A percentile compares a stretch with the other conserved stretches of the same genome.
Conservation (phyloP, 2,329 filamentous ascomycete genomes). For the Exophiala xenobiotica region DNA sequence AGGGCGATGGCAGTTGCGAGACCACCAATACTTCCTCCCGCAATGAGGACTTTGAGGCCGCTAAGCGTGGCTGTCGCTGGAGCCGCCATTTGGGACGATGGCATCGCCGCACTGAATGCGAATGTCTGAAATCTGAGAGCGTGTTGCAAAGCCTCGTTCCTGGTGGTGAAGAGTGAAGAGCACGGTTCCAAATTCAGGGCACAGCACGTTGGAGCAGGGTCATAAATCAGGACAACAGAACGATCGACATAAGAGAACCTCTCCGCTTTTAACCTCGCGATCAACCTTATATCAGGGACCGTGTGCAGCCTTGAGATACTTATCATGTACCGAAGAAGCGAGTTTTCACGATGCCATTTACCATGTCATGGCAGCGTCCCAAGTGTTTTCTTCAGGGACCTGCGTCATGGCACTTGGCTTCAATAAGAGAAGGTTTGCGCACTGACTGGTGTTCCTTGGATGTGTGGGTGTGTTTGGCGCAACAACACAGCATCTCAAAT, state of each 20-base stretch:
- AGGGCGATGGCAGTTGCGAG: slow-evolving; percentile 51
- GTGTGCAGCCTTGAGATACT: too few species aligned
- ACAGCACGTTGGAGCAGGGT: too few species aligned
- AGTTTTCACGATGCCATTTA: not conserved
- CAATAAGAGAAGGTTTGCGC: not conserved
- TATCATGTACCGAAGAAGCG: not conserved
- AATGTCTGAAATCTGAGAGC: not conserved
- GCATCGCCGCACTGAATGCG: not conserved
- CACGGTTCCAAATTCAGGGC: too few species aligned
- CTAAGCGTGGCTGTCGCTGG: not conserved
- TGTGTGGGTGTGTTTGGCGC: too few species aligned
- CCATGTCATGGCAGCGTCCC: not conserved
- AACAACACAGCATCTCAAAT: too few species aligned
- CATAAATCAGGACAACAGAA: too few species aligned
- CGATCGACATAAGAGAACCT: too few species aligned
- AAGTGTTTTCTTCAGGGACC: not conserved
- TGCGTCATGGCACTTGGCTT: not conserved
- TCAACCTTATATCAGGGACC: too few species aligned
- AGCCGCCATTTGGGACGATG: not conserved
- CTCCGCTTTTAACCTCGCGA: too few species aligned
- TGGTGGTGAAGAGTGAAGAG: too few species aligned
- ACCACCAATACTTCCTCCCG: slow-evolving; percentile 53
- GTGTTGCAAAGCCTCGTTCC: too few species aligned
- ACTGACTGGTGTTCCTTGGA: too few species aligned
- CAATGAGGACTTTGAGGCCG: slow-evolving; percentile 45